Base-by-base conservation (phyloP, 352 stramenopile species). In the Pythium angustatum region DNA sequence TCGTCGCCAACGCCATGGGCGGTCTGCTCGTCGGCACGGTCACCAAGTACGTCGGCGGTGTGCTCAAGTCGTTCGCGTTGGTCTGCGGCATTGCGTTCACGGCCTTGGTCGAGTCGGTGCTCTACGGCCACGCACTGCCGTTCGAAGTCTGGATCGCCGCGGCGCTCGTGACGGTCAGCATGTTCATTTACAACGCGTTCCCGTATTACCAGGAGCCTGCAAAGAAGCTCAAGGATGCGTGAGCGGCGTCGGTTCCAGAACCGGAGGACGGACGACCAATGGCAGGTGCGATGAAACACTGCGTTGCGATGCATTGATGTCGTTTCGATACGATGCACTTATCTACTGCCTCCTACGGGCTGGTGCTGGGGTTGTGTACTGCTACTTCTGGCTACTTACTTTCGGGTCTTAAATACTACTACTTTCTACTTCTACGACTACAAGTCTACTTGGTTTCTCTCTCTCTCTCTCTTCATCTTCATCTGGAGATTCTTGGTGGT, bases 71-170 rank as follows among this genome's bases (percentile, higher is more conserved):
- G 5, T 97, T 96, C 51, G 83, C 88, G 14, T 69, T 97, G 36
- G 91, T 97, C 49, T 85, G 83, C 33, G 90, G 90, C 36, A 97
- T 96, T 55, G 75, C 90, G 27, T 88, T 96, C 65, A 96, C 90
- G 34, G 89, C 87, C 24, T 74, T 92, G 47, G 75, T 90, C 34
- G 86, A 96, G 66, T 86, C 79, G 53, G 77, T 71, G 56, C 66
- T 93, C 28, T 93, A 96, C 62, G 77, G 75, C 47, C 63, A 71
- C 14, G 75, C 85, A 30, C 75, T 94, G 22, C 76, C 85, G 0
- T 54, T 66, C 4, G 74, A 92, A 28, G 81, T 93, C 21, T 91
- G 78, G 61, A 65, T 94, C n/a, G 79, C 85, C 8, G 83, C 85
- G 7, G 77, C 44, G 21, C 82, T 94, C 34, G 85, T 94, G 9